Evolutionary conservation across 306 rosid species (phyloP).

Genomic region (Sphenostylis stenocarpa): DNA sequence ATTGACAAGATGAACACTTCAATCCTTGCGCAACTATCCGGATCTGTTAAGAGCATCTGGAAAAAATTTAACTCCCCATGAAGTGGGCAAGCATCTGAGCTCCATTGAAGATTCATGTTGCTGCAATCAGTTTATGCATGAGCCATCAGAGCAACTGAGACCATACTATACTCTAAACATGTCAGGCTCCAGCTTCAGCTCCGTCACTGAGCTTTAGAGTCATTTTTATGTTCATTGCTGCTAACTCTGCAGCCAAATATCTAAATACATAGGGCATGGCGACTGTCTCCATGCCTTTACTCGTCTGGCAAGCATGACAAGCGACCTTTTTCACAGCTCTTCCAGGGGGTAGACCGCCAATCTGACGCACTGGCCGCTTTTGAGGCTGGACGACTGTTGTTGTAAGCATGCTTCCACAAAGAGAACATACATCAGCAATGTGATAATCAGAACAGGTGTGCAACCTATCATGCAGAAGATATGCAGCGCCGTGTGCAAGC

Average conservation of each 20-base stretch:
- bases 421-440: conserved; percentile 84
- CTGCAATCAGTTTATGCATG: neutral
- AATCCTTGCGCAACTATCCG: neutral
- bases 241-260: conserved; percentile 91
- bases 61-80: conserved; percentile 25
- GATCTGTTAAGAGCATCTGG: neutral
- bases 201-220: conserved; percentile 61
- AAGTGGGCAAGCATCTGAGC: neutral
- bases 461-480: conserved; percentile 84
- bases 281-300: conserved; percentile 92
- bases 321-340: conserved; percentile 59
- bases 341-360: conserved; percentile 68
- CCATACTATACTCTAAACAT: neutral
- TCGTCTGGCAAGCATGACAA: conserved; percentile 70
- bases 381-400: conserved; percentile 57
- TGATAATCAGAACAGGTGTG: conserved; percentile 94
- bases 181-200: conserved; percentile 40
- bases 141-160: neutral
- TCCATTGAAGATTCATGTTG: conserved; percentile 1
- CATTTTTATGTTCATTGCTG: conserved; percentile 91
- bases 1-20: neutral
- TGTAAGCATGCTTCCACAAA: conserved; percentile 83
- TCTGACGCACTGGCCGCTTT: conserved; percentile 43
- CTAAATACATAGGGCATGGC: conserved; percentile 93
- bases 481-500: conserved; percentile 98